phyloP scores from a whole-genome alignment of 768 basidiomycete genomes.

The Auricularia auricula-judae region DNA sequence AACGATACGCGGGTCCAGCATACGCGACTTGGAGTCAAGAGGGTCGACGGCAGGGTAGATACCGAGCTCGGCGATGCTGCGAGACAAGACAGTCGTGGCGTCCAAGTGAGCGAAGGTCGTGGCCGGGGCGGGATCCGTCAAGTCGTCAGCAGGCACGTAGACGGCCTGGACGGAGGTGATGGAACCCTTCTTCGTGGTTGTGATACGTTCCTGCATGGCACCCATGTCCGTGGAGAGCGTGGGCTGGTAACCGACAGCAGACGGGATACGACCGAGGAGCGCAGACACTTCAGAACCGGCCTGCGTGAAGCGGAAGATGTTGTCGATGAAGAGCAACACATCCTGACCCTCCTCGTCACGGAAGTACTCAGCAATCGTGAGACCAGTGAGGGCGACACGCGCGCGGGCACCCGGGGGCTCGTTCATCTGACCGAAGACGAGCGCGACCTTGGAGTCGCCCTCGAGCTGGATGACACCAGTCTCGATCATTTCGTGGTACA shows the following conservation, averaged over 20 bases:
- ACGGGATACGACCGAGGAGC: conserved; percentile 98
- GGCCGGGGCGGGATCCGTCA: conserved; percentile 99
- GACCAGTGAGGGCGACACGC: conserved; percentile 97
- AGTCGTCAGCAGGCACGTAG: conserved; percentile 99
- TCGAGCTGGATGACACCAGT: conserved; percentile 99
- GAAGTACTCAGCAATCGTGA: conserved; percentile 99
- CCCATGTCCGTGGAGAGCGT: conserved; percentile 99
- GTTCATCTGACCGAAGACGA: conserved; percentile 99
- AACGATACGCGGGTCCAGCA: conserved; percentile 98
- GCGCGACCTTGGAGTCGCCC: conserved; percentile 99
- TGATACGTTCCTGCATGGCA: conserved; percentile 99
- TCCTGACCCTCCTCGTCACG: conserved; percentile 99
- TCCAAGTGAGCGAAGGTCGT: conserved; percentile 99
- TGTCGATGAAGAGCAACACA: conserved; percentile 99
- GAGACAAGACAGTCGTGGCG: conserved; percentile 97
- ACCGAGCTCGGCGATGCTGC: conserved; percentile 97
- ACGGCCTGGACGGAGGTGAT: conserved; percentile 99
- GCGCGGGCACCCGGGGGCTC: conserved; percentile 99
- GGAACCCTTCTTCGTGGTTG: conserved; percentile 99
- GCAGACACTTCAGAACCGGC: conserved; percentile 99
- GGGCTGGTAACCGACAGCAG: conserved; percentile 99
- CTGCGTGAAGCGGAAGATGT: conserved; percentile 99
- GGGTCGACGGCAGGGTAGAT: conserved; percentile 99
- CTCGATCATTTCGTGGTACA: conserved; percentile 99
- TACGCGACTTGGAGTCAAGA: conserved; percentile 97